Conservation (phyloP, 345 rosid species). For the Eucalyptus paniculata region DNA sequence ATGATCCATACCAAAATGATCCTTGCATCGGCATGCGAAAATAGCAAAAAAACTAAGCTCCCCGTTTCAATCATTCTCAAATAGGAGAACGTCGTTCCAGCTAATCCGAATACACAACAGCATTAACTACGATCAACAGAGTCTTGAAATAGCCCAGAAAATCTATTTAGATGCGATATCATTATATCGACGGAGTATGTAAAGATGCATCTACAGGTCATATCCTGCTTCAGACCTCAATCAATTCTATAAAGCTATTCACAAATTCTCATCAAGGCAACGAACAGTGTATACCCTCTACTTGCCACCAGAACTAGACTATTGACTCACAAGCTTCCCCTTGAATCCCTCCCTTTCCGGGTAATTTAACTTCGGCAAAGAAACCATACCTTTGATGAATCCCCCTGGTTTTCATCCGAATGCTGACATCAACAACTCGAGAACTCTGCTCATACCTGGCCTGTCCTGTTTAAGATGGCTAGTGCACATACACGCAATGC, state of each 20-base stretch:
- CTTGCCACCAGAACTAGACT: background rate
- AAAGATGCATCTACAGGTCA: too few relatives aligned
- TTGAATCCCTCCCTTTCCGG: background rate
- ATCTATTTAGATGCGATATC: background rate
- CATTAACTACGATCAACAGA: background rate
- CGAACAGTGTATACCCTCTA: too few relatives aligned
- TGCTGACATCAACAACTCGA: background rate
- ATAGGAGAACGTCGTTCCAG: background rate
- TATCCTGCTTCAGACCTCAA: too few relatives aligned
- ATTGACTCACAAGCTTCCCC: background rate
- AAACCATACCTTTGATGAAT: background rate
- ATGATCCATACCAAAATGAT: background rate
- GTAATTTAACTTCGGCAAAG: background rate
- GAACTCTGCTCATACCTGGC: conserved; percentile 25
- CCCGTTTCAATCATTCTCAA: background rate
- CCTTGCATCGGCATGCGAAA: background rate
- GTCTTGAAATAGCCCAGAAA: background rate
- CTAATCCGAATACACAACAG: background rate
- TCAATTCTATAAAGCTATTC: too few relatives aligned
- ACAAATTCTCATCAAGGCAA: too few relatives aligned
- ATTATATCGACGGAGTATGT: too few relatives aligned
- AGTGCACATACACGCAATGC: conserved; percentile 50
- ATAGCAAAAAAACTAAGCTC: background rate
- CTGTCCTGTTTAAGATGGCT: conserved; percentile 22
- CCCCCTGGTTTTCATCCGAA: background rate